Conservation (phyloP, 257 asterid genomes). For the Solanum bulbocastanum region DNA sequence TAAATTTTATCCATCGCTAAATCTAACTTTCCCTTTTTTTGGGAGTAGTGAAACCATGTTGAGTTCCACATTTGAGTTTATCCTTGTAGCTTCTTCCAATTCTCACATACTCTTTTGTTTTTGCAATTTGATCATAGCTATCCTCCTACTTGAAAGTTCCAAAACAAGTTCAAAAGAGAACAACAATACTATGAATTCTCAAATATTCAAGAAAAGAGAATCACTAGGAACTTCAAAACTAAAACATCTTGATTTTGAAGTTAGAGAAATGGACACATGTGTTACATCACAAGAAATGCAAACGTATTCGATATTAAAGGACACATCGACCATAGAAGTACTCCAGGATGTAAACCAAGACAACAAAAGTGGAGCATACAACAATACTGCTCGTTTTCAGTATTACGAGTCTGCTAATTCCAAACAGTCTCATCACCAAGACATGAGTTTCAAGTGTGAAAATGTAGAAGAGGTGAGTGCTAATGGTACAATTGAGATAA, state of each 20-base stretch:
- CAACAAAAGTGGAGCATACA: background rate
- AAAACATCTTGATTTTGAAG: background rate
- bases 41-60: conserved; percentile 6
- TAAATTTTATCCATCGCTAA: background rate
- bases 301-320: background rate
- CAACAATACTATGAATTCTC: background rate
- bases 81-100: conserved; percentile 42
- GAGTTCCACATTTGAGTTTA: conserved; percentile 34
- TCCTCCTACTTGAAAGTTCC: conserved; percentile 33
- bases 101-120: conserved; percentile 45
- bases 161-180: conserved; percentile 9
- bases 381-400: background rate
- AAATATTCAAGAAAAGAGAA: background rate
- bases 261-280: background rate
- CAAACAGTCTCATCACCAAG: background rate
- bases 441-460: background rate
- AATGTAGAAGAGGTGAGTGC: background rate
- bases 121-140: conserved; percentile 47
- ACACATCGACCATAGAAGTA: background rate
- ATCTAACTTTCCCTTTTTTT: background rate
- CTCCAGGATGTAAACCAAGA: background rate
- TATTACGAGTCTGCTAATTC: background rate
- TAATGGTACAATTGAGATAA: background rate
- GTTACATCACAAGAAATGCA: background rate
- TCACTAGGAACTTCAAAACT: background rate